Evolutionary conservation across 192 early-diverging fungal species (phyloP), one percentile per base, ranked within the genome.

Genomic region (Mortierella claussenii): DNA sequence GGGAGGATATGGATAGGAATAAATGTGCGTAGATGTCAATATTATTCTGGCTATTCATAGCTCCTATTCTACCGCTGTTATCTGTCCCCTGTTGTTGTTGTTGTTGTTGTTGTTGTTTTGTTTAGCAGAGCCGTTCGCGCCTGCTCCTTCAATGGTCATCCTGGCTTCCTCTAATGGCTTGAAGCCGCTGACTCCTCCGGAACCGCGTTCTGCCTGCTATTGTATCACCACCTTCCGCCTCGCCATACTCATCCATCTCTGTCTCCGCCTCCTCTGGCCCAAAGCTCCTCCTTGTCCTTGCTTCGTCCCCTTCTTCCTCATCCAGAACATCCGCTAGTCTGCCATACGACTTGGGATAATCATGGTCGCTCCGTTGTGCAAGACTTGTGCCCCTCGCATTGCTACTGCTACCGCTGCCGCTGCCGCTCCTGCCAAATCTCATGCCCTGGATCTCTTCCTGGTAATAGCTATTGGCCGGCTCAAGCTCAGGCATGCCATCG

Each of bases 111-210:
- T 40, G 37, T 40, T 10, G 13, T 10, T 7, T 10, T 40, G 37
- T 40, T 13, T 10, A 40, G 37, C 8, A 13, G 13, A 40, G 37
- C 13, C 8, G 37, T 13, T 40, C 8, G 37, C 8, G 13, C 13
- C 8, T 40, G 8, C 37, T 40, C 13, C 13, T 40, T 40, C 13
- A 60, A 30, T 30, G 28, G 28, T 60, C 56, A 2, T 54, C 57
- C 3, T 44, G 67, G 30, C 51, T 36, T 31, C 43, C 57, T 47
- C 69, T 55, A 47, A 47, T 62, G 21, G 69, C 46, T 47, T 71
- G 69, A 48, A 71, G 54, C 37, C 69, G 52, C 32, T 48, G 60
- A 63, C 60, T 62, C 36, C 69, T 56, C 44, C 69, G 51, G n/a
- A 51, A 49, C 11, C 55, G 55, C 24, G 37, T 68, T 45, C 57